These are phyloP conservation scores for Aplosporella prunicola DNA, from an alignment of 2,329 filamentous ascomycete genomes.

Conservation along the genomic window DNA sequence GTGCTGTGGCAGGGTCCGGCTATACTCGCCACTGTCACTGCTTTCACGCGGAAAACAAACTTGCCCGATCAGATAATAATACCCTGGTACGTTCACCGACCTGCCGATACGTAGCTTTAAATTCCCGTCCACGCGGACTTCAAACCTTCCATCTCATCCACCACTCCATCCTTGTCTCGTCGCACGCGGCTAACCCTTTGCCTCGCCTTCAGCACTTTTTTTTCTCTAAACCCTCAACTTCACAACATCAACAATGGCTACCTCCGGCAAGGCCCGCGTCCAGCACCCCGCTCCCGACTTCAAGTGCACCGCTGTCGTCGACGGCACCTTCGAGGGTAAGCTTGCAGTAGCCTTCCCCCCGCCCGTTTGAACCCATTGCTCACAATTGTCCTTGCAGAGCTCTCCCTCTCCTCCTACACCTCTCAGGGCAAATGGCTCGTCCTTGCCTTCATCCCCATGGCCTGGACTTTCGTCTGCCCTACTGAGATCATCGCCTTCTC, in stretches of 20 bases:
- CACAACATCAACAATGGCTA: constrained; percentile 19
- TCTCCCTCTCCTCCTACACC: constrained; percentile 31
- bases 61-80: too few species aligned
- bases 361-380: neutral
- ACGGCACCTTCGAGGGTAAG: constrained; percentile 32
- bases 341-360: neutral
- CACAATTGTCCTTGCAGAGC: constrained; percentile 17
- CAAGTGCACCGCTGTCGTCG: constrained; percentile 29
- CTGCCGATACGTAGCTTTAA: too few species aligned
- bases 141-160: too few species aligned
- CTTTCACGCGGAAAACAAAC: too few species aligned
- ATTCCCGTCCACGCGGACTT: too few species aligned
- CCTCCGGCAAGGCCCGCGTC: constrained; percentile 28
- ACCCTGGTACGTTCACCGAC: too few species aligned
- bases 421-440: constrained; percentile 48
- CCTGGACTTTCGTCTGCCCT: constrained; percentile 60
- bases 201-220: constrained; percentile 1
- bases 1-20: too few species aligned
- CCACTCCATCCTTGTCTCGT: too few species aligned
- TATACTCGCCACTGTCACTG: too few species aligned
- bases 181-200: constrained; percentile 1
- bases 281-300: constrained; percentile 32
- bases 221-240: constrained; percentile 1
- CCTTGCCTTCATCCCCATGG: constrained; percentile 58
- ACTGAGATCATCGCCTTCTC: constrained; percentile 58